Base-by-base conservation (phyloP, 495 filamentous ascomycete genomes). In the Aspergillus funiculosus region DNA sequence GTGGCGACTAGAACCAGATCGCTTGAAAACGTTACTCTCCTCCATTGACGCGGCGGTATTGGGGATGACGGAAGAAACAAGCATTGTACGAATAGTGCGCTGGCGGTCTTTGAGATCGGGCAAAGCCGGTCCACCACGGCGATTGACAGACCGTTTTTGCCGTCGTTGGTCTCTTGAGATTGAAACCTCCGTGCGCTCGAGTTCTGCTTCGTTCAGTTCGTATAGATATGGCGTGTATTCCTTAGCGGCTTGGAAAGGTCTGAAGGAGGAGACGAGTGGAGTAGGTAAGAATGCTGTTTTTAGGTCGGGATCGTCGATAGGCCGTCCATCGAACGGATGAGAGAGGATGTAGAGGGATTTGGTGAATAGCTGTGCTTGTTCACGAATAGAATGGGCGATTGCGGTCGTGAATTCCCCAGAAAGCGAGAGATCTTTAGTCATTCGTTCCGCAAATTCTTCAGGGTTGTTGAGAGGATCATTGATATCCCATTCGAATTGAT, bases 401-500 rank as follows among this genome's bases (percentile, higher is more conserved):
- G 92, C 89, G 0, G 92, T 98, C 6, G 87, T 94, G 59, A 98
- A 98, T 63, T 98, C 92, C 27, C 92, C 92, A 15, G 87, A 87
- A 24, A 98, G 77, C 2, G 87, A 89, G n/a, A 97, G 74, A 44
- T 98, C 92, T 31, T 80, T 76, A 1, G 90, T 81, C 86, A 97
- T 91, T 51, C 81, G 80, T 34, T 79, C 69, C 10, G 92, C 94
- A 62, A 98, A 98, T 43, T 94, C 85, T 63, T 98, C 92, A 0
- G 92, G 89, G 0, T 82, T 91, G 64, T 98, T 97, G 49, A 81
- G 71, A 0, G 89, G 82, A 56, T 96, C 91, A 61, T 97, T 97
- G 58, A 97, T 88, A 57, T 97, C 92, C 92, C 92, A 98, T 66
- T 98, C 92, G 40, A 98, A 97, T 60, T 98, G 94, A 56, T 98